These are phyloP conservation scores for Boletus reticuloceps DNA, from an alignment of 768 basidiomycete genomes.

Conservation along the genomic window DNA sequence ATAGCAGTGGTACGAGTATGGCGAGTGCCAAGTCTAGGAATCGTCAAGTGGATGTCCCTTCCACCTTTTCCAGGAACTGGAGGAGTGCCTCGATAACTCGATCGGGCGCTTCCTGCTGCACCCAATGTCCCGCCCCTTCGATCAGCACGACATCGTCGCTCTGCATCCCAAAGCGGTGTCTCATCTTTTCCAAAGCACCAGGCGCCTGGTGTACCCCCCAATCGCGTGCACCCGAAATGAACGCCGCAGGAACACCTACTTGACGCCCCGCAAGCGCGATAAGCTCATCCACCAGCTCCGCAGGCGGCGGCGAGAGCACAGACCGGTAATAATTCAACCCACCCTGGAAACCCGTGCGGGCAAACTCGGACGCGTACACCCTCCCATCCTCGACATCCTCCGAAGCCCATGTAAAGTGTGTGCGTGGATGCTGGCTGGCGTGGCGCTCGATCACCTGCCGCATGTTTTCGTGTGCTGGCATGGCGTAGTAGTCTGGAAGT, in stretches of 20 bases:
- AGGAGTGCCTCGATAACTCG: constrained; percentile 40
- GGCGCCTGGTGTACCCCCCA: constrained; percentile 62
- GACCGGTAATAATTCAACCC: constrained; percentile 57
- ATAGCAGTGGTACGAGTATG: not conserved
- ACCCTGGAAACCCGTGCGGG: constrained; percentile 60
- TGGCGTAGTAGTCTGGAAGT: constrained; percentile 61
- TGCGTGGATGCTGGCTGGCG: constrained; percentile 25
- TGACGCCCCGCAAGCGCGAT: constrained; percentile 43
- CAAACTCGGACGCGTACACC: constrained; percentile 50
- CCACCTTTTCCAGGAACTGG: constrained; percentile 37
- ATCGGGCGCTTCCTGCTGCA: constrained; percentile 53
- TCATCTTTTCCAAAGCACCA: constrained; percentile 47
- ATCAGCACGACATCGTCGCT: constrained; percentile 50
- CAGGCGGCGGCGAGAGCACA: constrained; percentile 29
- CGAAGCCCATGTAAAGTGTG: constrained; percentile 41
- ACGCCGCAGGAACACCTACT: constrained; percentile 55
- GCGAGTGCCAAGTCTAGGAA: not conserved
- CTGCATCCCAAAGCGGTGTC: constrained; percentile 30
- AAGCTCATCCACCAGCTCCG: constrained; percentile 39
- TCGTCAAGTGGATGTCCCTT: not conserved
- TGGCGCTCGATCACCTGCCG: constrained; percentile 41
- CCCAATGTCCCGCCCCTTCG: constrained; percentile 62
- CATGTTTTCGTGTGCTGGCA: constrained; percentile 55
- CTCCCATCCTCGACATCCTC: constrained; percentile 40
- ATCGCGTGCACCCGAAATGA: constrained; percentile 52